Evolutionary conservation across 495 filamentous ascomycete genomes (phyloP), one percentile per base, ranked within the genome.

Genomic region (Penicillium bialowiezense): DNA sequence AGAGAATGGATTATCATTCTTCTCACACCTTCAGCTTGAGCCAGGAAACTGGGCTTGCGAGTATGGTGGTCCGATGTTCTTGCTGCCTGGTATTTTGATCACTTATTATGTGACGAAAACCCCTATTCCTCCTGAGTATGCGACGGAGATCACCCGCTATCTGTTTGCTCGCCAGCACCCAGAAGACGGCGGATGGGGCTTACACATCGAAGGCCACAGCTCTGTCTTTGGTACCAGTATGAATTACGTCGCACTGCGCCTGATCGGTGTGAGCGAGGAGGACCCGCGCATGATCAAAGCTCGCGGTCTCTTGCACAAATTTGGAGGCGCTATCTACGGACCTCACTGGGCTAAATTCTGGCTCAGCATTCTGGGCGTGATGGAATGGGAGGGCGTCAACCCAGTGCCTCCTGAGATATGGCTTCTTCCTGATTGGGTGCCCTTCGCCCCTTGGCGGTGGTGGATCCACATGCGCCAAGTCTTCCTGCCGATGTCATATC

Each of bases 261-360:
- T 98, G 9, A 74, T 97, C n/a, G 95, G 95, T n/a, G 88, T 89
- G 12, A 81, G 82, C 40, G 85, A 90, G 26, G 90, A 97, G 42
- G 86, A 98, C 54, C 81, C 84, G 23, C 78, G 85, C 18, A 89
- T 97, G 83, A 74, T 91, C 38, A 95, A 91, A 68, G 95, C 95
- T 5, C 81, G 93, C 37, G 85, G 79, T 2, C 85, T 83, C 24
- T 73, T 97, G 17, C 89, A 96, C 68, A 79, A 85, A 59, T 79
- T 98, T 49, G 93, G 93, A 3, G 92, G 95, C 39, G 90, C 89
- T 13, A 74, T 87, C 8, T 82, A 87, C 60, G 86, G 81, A 1
- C 95, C 93, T 10, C 95, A 97, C 62, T 98, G 93, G 93, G 84
- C 86, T 7, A 98, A 98, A 60, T 91, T 95, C 67, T 91, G 90